Conservation (phyloP, 352 stramenopile species). For the Phytopythium aichiense region DNA sequence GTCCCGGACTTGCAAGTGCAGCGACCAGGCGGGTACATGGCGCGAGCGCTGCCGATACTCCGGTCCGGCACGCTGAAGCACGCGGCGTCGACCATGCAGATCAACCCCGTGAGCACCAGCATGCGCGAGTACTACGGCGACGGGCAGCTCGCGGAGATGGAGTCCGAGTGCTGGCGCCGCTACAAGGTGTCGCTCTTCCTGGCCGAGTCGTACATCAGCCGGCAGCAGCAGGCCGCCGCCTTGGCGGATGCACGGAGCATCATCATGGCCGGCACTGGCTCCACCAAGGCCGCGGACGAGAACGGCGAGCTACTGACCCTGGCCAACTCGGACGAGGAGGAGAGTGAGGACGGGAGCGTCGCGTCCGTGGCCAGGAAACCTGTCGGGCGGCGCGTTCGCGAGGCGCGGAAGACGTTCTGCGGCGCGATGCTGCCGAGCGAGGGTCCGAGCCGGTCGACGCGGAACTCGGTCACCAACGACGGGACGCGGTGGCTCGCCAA, state of each 20-base stretch:
- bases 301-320: not conserved
- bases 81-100: conserved; percentile 31
- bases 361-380: not conserved
- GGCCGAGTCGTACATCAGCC: conserved; percentile 28
- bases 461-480: conserved; percentile 41
- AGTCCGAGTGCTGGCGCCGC: conserved; percentile 67
- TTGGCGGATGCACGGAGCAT: not conserved
- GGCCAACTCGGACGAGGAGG: not conserved
- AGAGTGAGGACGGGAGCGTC: not conserved
- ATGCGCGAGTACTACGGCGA: conserved; percentile 49
- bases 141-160: conserved; percentile 49
- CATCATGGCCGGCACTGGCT: not conserved
- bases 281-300: not conserved
- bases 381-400: conserved; percentile 15
- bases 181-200: conserved; percentile 69
- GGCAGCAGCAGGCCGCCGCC: not conserved
- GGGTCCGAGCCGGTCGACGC: conserved; percentile 14
- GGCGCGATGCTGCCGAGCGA: conserved; percentile 27
- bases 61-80: conserved; percentile 46
- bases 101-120: conserved; percentile 45
- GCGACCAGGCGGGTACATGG: not conserved
- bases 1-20: not conserved
- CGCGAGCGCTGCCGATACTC: conserved; percentile 18
- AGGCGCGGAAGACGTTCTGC: conserved; percentile 35
- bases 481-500: conserved; percentile 59